Conservation (phyloP, 352 stramenopile genomes). For the Phytophthora syringae region DNA sequence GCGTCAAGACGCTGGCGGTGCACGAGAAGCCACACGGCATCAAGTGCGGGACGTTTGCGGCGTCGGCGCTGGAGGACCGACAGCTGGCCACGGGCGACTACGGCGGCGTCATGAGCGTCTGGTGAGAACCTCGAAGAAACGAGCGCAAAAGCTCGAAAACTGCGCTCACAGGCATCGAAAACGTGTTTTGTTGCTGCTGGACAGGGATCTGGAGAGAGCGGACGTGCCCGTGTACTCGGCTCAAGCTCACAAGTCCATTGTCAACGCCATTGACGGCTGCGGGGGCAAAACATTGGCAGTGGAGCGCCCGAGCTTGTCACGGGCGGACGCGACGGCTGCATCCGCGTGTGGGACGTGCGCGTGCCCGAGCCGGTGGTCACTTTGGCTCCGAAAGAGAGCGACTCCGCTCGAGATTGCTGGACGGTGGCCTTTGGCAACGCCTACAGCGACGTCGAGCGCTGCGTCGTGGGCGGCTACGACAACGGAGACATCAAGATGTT, state of each 20-base stretch:
- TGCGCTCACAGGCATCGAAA: conserved; percentile 6
- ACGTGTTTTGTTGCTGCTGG: neutral
- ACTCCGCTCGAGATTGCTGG: conserved; percentile 94
- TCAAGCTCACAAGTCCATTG: conserved; percentile 92
- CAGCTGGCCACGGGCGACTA: conserved; percentile 89
- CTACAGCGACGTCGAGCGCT: conserved; percentile 94
- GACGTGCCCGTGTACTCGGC: conserved; percentile 86
- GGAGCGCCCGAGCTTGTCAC: conserved; percentile 96
- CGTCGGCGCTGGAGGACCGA: conserved; percentile 88
- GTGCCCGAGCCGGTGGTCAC: conserved; percentile 92
- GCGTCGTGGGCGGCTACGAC: conserved; percentile 94
- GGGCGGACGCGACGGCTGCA: conserved; percentile 93
- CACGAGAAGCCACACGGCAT: conserved; percentile 91
- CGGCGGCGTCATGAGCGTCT: conserved; percentile 78
- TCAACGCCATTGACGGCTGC: conserved; percentile 96
- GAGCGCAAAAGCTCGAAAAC: conserved; percentile 6
- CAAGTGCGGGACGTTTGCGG: conserved; percentile 97
- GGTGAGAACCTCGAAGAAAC: conserved; percentile 34
- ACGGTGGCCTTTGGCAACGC: conserved; percentile 96
- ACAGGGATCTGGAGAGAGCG: conserved; percentile 84
- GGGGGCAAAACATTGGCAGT: conserved; percentile 90
- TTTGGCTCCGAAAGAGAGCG: conserved; percentile 88
- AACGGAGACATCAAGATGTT: conserved; percentile 99
- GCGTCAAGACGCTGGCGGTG: conserved; percentile 71
- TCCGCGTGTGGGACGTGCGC: conserved; percentile 96